A percentile compares a stretch with the other conserved stretches of the same genome.
phyloP scores from a whole-genome alignment of 495 filamentous ascomycete species.

The Terfezia boudieri region DNA sequence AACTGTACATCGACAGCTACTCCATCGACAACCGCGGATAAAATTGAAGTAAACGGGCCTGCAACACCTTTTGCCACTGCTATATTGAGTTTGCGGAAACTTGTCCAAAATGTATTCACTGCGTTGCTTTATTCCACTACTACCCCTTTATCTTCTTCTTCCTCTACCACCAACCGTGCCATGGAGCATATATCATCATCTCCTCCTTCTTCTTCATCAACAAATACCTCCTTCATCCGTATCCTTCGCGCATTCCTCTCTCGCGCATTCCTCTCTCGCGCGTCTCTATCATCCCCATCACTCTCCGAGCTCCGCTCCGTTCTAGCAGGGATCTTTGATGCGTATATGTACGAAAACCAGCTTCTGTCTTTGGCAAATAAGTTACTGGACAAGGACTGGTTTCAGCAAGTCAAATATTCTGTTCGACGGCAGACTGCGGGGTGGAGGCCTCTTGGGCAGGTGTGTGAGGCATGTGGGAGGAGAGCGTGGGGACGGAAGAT shows the following conservation, averaged over 20 bases:
- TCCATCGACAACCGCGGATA: conserved; percentile 4
- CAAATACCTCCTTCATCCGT: conserved; percentile 49
- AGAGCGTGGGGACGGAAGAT: conserved; percentile 50
- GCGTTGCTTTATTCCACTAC: conserved; percentile 55
- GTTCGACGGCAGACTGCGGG: conserved; percentile 57
- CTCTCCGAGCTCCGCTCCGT: conserved; percentile 70
- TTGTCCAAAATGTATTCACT: conserved; percentile 81
- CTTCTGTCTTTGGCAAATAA: conserved; percentile 66
- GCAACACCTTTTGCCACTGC: conserved; percentile 23
- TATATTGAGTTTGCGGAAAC: conserved; percentile 39
- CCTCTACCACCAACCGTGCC: conserved; percentile 3
- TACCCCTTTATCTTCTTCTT: conserved; percentile 6
- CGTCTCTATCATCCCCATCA: conserved; percentile 58
- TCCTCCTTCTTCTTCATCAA: conserved; percentile 20
- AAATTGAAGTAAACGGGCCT: conserved; percentile 16
- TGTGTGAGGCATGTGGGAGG: conserved; percentile 65
- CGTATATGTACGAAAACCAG: conserved; percentile 81
- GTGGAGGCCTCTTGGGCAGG: conserved; percentile 68
- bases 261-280: conserved; percentile 58
- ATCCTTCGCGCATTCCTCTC: conserved; percentile 79
- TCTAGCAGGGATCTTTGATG: conserved; percentile 71
- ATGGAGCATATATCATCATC: conserved; percentile 15
- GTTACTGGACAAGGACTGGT: conserved; percentile 74
- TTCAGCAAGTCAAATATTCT: conserved; percentile 57
- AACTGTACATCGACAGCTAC: conserved; percentile 15